Evolutionary conservation across 2,329 filamentous ascomycete species (phyloP).

Genomic region (Corniculantispora saksenae): DNA sequence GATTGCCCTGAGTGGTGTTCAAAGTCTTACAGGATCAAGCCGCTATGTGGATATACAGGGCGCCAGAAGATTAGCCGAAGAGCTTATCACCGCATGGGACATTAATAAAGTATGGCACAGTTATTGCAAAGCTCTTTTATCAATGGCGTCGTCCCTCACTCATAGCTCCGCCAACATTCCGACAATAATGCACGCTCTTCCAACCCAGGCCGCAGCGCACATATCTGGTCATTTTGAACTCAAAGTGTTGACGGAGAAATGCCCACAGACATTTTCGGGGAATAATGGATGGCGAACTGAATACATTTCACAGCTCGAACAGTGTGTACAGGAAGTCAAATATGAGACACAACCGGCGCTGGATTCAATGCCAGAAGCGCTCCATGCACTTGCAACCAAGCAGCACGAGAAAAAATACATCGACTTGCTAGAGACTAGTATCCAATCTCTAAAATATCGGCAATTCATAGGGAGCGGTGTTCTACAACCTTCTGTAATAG

Average conservation of each 20-base stretch:
- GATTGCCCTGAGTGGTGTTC: neutral
- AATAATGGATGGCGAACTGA: neutral
- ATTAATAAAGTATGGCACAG: neutral
- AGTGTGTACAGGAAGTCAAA: too few species aligned
- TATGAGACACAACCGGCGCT: neutral
- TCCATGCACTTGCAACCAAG: neutral
- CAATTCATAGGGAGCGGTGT: too few species aligned
- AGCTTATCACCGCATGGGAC: neutral
- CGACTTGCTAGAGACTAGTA: rapidly evolving
- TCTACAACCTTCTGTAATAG: too few species aligned
- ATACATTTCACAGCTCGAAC: neutral
- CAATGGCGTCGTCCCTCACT: too few species aligned
- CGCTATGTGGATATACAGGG: neutral
- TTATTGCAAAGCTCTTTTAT: neutral
- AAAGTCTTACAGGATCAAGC: neutral
- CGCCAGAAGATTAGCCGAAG: rapidly evolving
- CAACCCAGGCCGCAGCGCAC: neutral
- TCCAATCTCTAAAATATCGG: too few species aligned
- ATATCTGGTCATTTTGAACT: neutral
- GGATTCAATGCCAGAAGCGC: neutral
- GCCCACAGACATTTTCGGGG: neutral
- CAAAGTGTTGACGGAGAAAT: neutral
- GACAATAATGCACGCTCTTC: neutral
- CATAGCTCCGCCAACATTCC: too few species aligned
- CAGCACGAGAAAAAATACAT: neutral